These are phyloP conservation scores for Wickerhamomyces queroliae DNA, from an alignment of 805 yeast species.

Conservation along the genomic window DNA sequence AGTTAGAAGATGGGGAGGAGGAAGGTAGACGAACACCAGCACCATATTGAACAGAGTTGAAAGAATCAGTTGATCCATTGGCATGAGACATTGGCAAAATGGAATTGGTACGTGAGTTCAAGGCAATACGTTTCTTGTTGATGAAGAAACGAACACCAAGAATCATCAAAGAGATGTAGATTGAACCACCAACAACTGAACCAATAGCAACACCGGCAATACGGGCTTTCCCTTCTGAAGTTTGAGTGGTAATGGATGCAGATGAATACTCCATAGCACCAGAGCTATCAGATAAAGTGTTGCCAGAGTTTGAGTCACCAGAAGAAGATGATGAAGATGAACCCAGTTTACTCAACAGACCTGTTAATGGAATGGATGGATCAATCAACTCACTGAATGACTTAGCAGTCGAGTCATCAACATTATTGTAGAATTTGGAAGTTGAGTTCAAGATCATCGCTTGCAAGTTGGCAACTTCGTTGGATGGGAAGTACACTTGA, in stretches of 20 bases:
- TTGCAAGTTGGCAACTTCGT: slow-evolving; percentile 43
- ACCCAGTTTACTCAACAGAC: slow-evolving; percentile 23
- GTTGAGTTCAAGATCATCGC: slow-evolving; percentile 38
- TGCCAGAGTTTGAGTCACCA: slow-evolving; percentile 8
- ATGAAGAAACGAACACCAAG: slow-evolving; percentile 47
- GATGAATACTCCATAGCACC: slow-evolving; percentile 27
- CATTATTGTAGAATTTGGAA: slow-evolving; percentile 59
- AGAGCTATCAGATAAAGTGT: slow-evolving; percentile 9
- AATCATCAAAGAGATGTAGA: slow-evolving; percentile 57
- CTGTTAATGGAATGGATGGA: slow-evolving; percentile 53
- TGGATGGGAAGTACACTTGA: slow-evolving; percentile 71
- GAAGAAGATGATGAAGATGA: slow-evolving; percentile 10
- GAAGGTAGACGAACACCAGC: slow-evolving; percentile 18
- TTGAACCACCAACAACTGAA: slow-evolving; percentile 68
- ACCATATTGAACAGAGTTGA: slow-evolving; percentile 13
- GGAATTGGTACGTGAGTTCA: slow-evolving; percentile 13
- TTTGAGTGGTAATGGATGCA: slow-evolving; percentile 10
- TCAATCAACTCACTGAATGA: slow-evolving; percentile 70
- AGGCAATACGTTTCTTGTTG: slow-evolving; percentile 14
- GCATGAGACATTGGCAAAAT: slow-evolving; percentile 8
- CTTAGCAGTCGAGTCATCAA: slow-evolving; percentile 45
- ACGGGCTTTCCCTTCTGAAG: slow-evolving; percentile 29
- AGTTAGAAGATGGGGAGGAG: not conserved
- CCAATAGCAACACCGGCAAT: slow-evolving; percentile 82
- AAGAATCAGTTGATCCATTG: slow-evolving; percentile 12